A percentile compares a stretch with the other conserved stretches of the same genome.
Conservation (phyloP, 345 rosid species). For the Ceriops zippeliana region DNA sequence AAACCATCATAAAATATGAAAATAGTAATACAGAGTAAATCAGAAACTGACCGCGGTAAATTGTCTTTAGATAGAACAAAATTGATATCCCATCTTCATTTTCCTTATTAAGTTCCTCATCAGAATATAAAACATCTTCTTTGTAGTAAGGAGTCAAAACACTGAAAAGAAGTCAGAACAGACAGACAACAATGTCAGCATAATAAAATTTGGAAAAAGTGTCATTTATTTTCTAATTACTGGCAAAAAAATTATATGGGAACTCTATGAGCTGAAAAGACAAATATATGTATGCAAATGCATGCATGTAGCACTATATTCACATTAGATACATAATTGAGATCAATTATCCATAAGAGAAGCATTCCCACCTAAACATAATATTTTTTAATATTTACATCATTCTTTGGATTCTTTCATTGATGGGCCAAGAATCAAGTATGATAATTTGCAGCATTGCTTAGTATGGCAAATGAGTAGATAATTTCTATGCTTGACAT, state of each 20-base stretch:
- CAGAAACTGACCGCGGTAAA: slow-evolving; percentile 75
- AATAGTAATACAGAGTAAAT: slow-evolving; percentile 10
- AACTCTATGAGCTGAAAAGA: background rate
- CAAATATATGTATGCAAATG: background rate
- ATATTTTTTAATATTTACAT: background rate
- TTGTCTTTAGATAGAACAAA: slow-evolving; percentile 77
- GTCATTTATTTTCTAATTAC: slow-evolving; percentile 1
- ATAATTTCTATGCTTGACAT: background rate
- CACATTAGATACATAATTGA: background rate
- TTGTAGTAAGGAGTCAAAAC: slow-evolving; percentile 89
- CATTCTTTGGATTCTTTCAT: too few relatives aligned
- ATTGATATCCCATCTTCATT: slow-evolving; percentile 90
- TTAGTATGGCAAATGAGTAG: background rate
- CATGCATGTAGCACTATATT: background rate
- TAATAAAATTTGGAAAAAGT: slow-evolving; percentile 2
- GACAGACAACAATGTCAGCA: slow-evolving; percentile 2
- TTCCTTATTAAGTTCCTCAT: slow-evolving; percentile 68
- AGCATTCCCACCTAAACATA: background rate
- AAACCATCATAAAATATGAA: slow-evolving; percentile 5
- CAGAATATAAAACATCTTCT: slow-evolving; percentile 85
- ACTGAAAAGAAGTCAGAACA: slow-evolving; percentile 39
- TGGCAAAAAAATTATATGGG: background rate
- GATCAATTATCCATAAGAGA: background rate
- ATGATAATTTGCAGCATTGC: too few relatives aligned
- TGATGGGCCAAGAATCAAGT: too few relatives aligned